phyloP scores from a whole-genome alignment of 2,329 filamentous ascomycete species.

The Aspergillus glaucus region DNA sequence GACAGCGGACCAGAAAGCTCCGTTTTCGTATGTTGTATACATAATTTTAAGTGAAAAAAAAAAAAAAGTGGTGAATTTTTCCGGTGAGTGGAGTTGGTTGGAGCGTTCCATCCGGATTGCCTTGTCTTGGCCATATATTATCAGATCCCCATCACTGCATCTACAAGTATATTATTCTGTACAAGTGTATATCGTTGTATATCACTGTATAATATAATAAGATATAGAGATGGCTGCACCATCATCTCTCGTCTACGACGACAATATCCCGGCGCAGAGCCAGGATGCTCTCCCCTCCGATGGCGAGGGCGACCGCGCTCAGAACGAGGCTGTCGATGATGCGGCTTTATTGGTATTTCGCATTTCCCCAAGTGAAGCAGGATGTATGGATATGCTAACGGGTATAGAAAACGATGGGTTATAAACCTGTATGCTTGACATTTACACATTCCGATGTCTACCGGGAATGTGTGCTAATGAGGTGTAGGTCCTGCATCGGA shows the following conservation, averaged over 20 bases:
- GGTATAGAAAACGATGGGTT: conserved; percentile 45
- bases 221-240: background rate
- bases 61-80: too few relatives aligned
- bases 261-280: background rate
- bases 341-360: conserved; percentile 31
- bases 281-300: background rate
- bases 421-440: conserved; percentile 44
- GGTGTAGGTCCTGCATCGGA: conserved; percentile 50
- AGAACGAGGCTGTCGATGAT: conserved; percentile 27
- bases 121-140: too few relatives aligned
- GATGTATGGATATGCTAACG: conserved; percentile 11
- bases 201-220: too few relatives aligned
- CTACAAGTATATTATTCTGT: too few relatives aligned
- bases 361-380: background rate
- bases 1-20: too few relatives aligned
- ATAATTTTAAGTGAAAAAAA: too few relatives aligned
- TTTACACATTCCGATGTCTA: background rate
- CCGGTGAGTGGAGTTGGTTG: too few relatives aligned
- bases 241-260: background rate
- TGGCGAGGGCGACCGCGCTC: conserved; percentile 18
- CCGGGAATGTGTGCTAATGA: conserved; percentile 3
- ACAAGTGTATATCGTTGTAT: too few relatives aligned
- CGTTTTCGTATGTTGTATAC: too few relatives aligned
- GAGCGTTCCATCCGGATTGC: too few relatives aligned
- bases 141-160: too few relatives aligned